phyloP scores from a whole-genome alignment of 768 basidiomycete species.

The Termitomyces sp. region DNA sequence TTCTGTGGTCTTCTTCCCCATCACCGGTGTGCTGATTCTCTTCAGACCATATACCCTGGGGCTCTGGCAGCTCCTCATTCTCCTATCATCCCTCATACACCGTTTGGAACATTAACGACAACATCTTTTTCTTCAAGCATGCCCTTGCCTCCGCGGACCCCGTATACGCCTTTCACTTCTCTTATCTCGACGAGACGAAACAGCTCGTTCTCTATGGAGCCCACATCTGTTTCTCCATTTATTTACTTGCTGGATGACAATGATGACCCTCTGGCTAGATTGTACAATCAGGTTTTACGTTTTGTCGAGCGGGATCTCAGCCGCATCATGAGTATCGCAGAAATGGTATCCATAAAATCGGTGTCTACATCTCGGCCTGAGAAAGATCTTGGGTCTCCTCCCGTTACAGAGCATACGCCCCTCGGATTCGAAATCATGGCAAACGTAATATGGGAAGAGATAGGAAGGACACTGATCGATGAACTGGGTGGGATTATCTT shows the following conservation, averaged over 20 bases:
- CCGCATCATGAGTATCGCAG: conserved; percentile 75
- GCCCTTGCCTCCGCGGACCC: conserved; percentile 39
- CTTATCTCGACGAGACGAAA: conserved; percentile 44
- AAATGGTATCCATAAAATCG: conserved; percentile 57
- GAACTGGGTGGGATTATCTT: conserved; percentile 84
- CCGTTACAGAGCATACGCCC: conserved; percentile 1
- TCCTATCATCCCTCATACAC: conserved; percentile 76
- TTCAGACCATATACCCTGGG: conserved; percentile 72
- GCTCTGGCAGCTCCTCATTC: conserved; percentile 69
- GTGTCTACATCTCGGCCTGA: conserved; percentile 23
- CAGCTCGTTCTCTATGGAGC: conserved; percentile 24
- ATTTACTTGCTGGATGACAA: conserved; percentile 61
- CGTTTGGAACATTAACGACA: conserved; percentile 43
- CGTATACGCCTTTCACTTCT: conserved; percentile 53
- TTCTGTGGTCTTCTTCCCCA: conserved; percentile 3
- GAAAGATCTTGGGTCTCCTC: conserved; percentile 15
- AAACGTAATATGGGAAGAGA: conserved; percentile 86
- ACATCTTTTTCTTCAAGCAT: conserved; percentile 26
- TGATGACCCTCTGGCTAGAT: conserved; percentile 65
- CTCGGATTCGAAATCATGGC: conserved; percentile 78
- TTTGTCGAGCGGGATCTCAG: conserved; percentile 78
- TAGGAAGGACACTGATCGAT: conserved; percentile 76
- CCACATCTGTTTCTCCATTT: conserved; percentile 30
- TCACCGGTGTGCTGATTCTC: conserved; percentile 4
- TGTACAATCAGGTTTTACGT: conserved; percentile 81